Conservation (phyloP, 805 yeast genomes). For the Saturnispora serradocipensis region DNA sequence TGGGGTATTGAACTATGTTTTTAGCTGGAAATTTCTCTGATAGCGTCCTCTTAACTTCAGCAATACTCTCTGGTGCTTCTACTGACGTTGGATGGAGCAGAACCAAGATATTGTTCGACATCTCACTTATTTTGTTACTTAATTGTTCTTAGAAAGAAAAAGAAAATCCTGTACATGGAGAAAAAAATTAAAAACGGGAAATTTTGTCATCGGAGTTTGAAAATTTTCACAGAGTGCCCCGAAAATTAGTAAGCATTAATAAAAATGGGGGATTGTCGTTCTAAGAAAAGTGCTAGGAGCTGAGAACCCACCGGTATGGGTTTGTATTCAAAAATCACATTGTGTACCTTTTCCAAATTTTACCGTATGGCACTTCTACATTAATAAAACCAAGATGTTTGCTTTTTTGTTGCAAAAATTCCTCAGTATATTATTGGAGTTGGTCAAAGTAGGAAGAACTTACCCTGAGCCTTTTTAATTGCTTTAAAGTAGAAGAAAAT, state of each 20-base stretch:
- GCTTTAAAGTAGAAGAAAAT: too few species aligned
- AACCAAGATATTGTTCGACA: constrained; percentile 27
- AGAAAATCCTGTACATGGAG: neutral
- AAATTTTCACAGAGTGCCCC: neutral
- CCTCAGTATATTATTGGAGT: too few species aligned
- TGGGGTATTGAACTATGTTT: constrained; percentile 40
- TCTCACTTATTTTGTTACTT: neutral
- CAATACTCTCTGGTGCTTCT: constrained; percentile 42
- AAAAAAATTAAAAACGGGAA: neutral
- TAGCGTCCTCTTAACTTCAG: constrained; percentile 29
- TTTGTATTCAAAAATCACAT: neutral
- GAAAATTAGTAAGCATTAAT: neutral
- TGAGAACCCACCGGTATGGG: neutral
- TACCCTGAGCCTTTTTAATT: neutral
- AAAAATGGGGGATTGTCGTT: too few species aligned
- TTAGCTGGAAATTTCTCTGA: constrained; percentile 23
- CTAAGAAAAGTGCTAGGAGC: too few species aligned
- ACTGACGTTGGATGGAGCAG: constrained; percentile 63
- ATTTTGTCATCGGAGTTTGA: neutral
- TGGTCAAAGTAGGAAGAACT: neutral
- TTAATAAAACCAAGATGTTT: neutral
- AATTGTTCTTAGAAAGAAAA: neutral
- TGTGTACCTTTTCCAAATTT: too few species aligned
- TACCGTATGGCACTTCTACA: neutral
- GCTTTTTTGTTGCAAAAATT: neutral